A percentile compares a stretch with the other conserved stretches of the same genome.
These are phyloP conservation scores for Rhazya stricta DNA, from an alignment of 257 asterid species.

Conservation along the genomic window DNA sequence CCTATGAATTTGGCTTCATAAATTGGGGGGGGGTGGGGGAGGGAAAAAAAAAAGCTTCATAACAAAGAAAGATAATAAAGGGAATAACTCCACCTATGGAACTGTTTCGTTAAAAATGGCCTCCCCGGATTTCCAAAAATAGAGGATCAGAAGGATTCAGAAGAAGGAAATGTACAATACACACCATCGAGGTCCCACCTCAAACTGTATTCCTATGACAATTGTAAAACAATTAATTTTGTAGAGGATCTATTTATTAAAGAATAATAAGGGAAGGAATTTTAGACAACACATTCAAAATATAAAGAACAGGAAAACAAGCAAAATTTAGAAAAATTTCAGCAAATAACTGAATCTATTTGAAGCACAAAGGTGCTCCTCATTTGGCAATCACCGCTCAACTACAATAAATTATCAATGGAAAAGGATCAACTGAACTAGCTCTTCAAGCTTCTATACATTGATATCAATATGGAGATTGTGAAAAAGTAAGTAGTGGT, in stretches of 20 bases:
- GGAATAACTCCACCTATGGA: slow-evolving; percentile 42
- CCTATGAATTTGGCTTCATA: not conserved
- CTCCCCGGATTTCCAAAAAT: slow-evolving; percentile 77
- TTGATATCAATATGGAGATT: not conserved
- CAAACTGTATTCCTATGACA: slow-evolving; percentile 77
- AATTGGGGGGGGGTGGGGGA: no score
- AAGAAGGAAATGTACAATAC: slow-evolving; percentile 91
- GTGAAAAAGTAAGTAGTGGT: not conserved
- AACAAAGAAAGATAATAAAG: not conserved
- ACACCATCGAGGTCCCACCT: slow-evolving; percentile 83
- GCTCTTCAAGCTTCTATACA: not conserved
- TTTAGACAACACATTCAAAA: not conserved
- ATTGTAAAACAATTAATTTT: slow-evolving; percentile 12
- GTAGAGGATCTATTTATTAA: not conserved
- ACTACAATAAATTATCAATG: not conserved
- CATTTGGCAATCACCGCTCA: not conserved
- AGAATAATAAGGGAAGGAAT: not conserved
- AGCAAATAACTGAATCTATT: not conserved
- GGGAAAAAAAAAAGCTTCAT: not conserved
- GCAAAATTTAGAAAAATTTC: not conserved
- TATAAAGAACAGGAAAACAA: not conserved
- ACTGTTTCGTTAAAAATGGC: slow-evolving; percentile 72
- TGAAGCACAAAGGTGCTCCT: not conserved
- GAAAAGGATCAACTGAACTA: not conserved
- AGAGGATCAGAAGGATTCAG: slow-evolving; percentile 93